These are phyloP conservation scores for Rhodotorula sp. DNA, from an alignment of 1,284 basidiomycete genomes.

Conservation along the genomic window DNA sequence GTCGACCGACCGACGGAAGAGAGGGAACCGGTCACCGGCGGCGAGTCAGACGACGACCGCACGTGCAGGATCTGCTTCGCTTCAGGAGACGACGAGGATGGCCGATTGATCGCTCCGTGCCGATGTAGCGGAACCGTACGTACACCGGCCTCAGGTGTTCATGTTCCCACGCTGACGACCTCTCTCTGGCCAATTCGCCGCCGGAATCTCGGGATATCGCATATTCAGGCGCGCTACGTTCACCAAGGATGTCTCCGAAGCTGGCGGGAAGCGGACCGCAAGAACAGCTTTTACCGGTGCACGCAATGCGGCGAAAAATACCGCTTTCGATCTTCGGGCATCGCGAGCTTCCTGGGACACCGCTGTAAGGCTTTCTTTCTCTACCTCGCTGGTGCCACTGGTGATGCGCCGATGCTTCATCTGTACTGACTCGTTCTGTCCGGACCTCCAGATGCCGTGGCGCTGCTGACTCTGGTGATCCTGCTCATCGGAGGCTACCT, in stretches of 20 bases:
- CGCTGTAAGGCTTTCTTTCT: not conserved
- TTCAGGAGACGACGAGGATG: not conserved
- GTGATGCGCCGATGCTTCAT: no score
- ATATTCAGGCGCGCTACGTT: conserved; percentile 1
- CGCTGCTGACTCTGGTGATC: not conserved
- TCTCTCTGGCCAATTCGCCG: no score
- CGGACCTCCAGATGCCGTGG: not conserved
- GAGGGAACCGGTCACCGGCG: not conserved
- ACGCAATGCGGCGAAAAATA: conserved; percentile 5
- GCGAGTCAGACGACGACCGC: not conserved
- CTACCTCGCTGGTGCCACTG: no score
- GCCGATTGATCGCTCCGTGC: conserved; percentile 4
- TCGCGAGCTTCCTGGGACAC: not conserved
- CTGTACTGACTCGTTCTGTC: no score
- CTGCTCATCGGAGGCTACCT: not conserved
- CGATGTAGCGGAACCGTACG: conserved; percentile 9
- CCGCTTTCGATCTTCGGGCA: not conserved
- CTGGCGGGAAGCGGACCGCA: conserved; percentile 1
- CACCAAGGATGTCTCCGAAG: not conserved
- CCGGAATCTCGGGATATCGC: no score
- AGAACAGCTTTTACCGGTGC: conserved; percentile 8
- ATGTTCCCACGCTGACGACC: no score
- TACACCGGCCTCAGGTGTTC: no score
- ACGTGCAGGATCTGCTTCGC: conserved; percentile 9
- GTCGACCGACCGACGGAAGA: not conserved